phyloP scores from a whole-genome alignment of 306 rosid genomes.

The Ziziphus jujuba region DNA sequence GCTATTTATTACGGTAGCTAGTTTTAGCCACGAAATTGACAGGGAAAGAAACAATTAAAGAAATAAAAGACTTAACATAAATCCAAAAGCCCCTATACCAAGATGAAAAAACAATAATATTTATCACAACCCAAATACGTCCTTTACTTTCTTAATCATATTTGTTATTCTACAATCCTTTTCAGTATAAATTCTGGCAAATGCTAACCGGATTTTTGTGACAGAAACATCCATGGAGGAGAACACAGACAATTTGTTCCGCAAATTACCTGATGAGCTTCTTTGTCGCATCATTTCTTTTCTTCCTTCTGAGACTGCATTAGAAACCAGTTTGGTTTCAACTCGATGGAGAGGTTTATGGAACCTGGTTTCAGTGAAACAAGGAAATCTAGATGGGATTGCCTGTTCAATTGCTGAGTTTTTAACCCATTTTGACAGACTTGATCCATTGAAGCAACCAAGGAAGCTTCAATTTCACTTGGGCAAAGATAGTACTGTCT shows the following conservation, averaged over 20 bases:
- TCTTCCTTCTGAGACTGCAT: slow-evolving; percentile 62
- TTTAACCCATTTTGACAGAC: slow-evolving; percentile 37
- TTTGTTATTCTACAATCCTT: too few relatives aligned
- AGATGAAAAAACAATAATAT: too few relatives aligned
- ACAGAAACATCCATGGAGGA: slow-evolving; percentile 11
- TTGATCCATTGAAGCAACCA: slow-evolving; percentile 55
- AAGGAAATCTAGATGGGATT: slow-evolving; percentile 38
- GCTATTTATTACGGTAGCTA: too few relatives aligned
- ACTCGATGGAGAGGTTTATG: slow-evolving; percentile 65
- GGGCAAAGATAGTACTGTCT: slow-evolving; percentile 31
- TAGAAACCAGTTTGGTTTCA: slow-evolving; percentile 62
- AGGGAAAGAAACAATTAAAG: too few relatives aligned
- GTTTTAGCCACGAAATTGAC: too few relatives aligned
- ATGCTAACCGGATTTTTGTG: too few relatives aligned
- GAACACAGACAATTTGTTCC: slow-evolving; percentile 17
- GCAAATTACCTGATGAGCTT: slow-evolving; percentile 44
- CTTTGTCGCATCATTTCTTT: slow-evolving; percentile 55
- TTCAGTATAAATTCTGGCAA: too few relatives aligned
- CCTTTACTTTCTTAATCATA: too few relatives aligned
- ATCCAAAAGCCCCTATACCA: too few relatives aligned
- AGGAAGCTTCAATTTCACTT: slow-evolving; percentile 54
- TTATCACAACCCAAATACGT: too few relatives aligned
- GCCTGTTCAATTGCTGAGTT: slow-evolving; percentile 35
- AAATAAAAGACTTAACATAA: too few relatives aligned
- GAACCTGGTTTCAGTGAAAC: slow-evolving; percentile 42